Evolutionary conservation across 176 grass and related monocot genomes (phyloP), one percentile per base, ranked within the genome.

Genomic region (Oryza glaberrima): DNA sequence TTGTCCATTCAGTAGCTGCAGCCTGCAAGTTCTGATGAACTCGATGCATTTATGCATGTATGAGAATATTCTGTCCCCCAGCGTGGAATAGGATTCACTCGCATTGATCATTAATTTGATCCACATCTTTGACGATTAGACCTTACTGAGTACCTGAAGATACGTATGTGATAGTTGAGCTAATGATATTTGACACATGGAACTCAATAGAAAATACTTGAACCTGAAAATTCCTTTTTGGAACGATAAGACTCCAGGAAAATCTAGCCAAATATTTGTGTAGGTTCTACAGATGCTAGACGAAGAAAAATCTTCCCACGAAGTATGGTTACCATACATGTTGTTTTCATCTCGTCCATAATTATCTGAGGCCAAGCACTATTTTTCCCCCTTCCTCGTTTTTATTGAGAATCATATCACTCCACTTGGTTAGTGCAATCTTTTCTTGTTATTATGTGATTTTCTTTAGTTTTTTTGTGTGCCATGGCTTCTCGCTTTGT

Each of bases 351-450:
- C 45, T 47, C 7, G 41, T 16, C 70, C 30, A 64, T 25, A 32
- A 28, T 65, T 70, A 51, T 51, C 44, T 60, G 23, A 20, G 30
- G 46, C 19, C 67, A 77, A 14, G 34, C 71, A 32, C 4, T 13
- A 3, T 45, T 38, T 32, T 36, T 63, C 54, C 30, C 5, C 11
- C 51, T 40, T 45, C 45, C 51, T 65, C 17, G 9, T 81, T 81
- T 82, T 11, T 81, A 70, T 43, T 56, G 12, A 77, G 34, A 65
- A 65, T 23, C 36, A 63, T 66, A 86, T 58, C 52, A 36, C 7
- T 78, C 79, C 83, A 73, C 79, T 79, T 82, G 84, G 68, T 86
- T 68, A 40, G 75, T 34, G 72, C 77, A 15, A 19, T 20, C 3
- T 67, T 77, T 78, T 78, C 36, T 16, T 28, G 0, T 70, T 67